A percentile compares a stretch with the other conserved stretches of the same genome.
Conservation (phyloP, 352 stramenopile species). For the Phytophthora citrophthora region DNA sequence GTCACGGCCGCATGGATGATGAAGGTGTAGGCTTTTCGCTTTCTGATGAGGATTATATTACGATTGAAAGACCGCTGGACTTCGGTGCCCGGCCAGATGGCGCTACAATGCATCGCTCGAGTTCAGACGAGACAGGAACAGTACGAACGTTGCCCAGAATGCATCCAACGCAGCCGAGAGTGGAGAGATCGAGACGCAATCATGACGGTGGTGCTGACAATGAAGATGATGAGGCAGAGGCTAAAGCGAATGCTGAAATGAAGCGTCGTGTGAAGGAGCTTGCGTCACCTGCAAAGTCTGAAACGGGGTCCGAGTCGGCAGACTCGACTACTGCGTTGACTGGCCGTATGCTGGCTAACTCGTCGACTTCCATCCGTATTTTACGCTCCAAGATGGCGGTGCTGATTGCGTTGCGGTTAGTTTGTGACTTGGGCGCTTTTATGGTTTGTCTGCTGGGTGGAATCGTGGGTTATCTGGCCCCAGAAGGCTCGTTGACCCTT, state of each 20-base stretch:
- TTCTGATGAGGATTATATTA: slow-evolving; percentile 78
- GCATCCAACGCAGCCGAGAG: slow-evolving; percentile 19
- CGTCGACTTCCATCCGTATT: slow-evolving; percentile 35
- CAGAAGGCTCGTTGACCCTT: slow-evolving; percentile 71
- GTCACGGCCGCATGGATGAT: slow-evolving; percentile 40
- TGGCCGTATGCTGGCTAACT: slow-evolving; percentile 38
- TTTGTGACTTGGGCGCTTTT: slow-evolving; percentile 71
- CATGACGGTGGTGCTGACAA: slow-evolving; percentile 4
- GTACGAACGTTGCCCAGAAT: slow-evolving; percentile 22
- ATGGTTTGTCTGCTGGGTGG: slow-evolving; percentile 86
- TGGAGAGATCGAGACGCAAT: slow-evolving; percentile 16
- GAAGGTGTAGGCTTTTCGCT: slow-evolving; percentile 49
- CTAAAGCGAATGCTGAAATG: slow-evolving; percentile 27
- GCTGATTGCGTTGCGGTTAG: slow-evolving; percentile 48
- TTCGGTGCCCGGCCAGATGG: slow-evolving; percentile 27
- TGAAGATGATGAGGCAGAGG: slow-evolving; percentile 13
- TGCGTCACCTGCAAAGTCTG: slow-evolving; percentile 56
- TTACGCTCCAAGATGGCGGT: slow-evolving; percentile 39
- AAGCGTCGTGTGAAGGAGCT: slow-evolving; percentile 44
- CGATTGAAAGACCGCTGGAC: slow-evolving; percentile 52
- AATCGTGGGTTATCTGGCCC: slow-evolving; percentile 57
- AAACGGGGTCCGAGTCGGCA: slow-evolving; percentile 45
- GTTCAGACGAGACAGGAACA: slow-evolving; percentile 25
- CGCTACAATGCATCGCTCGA: slow-evolving; percentile 17
- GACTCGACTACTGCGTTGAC: slow-evolving; percentile 61